Conservation (phyloP, 164 flowering plant species). For the Magnolia kwangsiensis region DNA sequence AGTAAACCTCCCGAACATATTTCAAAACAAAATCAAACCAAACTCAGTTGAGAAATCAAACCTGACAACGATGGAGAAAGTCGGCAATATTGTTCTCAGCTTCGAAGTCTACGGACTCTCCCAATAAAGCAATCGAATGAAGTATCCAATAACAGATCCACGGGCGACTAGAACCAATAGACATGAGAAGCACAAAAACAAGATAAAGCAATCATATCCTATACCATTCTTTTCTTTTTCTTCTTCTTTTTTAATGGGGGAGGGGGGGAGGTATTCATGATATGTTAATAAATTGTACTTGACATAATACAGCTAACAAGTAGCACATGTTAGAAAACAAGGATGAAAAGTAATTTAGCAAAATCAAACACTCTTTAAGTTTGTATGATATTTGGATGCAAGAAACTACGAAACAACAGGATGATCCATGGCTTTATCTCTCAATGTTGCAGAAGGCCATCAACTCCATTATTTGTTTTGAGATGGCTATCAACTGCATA, state of each 20-base stretch:
- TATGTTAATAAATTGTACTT: background rate
- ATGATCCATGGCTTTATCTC: too few species aligned
- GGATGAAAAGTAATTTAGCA: background rate
- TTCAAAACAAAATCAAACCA: background rate
- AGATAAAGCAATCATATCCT: background rate
- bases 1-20: background rate
- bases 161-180: slow-evolving; percentile 60
- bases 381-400: background rate
- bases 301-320: background rate
- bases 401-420: too few species aligned
- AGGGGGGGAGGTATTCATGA: too few species aligned
- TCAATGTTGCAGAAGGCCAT: too few species aligned
- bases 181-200: background rate
- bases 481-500: too few species aligned
- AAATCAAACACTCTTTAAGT: background rate
- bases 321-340: background rate
- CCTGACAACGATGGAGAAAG: slow-evolving; percentile 92
- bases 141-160: slow-evolving; percentile 98
- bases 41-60: slow-evolving; percentile 18
- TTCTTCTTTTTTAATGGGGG: background rate
- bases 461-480: too few species aligned
- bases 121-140: slow-evolving; percentile 77
- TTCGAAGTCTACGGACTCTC: slow-evolving; percentile 59
- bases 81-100: slow-evolving; percentile 54
- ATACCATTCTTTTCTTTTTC: background rate